phyloP scores from a whole-genome alignment of 176 grass and related monocot genomes.

The Eragrostis nindensis region DNA sequence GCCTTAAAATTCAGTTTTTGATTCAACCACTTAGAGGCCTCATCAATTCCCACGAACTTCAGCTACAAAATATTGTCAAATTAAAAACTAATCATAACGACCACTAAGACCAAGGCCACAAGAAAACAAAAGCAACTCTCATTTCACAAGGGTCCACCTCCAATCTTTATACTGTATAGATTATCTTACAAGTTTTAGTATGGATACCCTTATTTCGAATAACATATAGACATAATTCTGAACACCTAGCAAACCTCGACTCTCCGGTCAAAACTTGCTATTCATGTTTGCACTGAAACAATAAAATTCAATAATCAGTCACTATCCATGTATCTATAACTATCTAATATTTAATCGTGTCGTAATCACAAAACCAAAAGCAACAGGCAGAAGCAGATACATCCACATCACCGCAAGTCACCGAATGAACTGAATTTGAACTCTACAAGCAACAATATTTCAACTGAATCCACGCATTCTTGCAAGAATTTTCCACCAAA shows the following conservation, averaged over 20 bases:
- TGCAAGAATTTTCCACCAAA: background rate
- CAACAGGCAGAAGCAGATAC: slow-evolving; percentile 1
- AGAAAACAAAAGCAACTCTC: background rate
- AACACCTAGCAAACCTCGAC: slow-evolving; percentile 3
- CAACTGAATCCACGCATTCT: background rate
- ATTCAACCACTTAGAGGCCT: background rate
- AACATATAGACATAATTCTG: background rate
- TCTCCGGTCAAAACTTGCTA: background rate
- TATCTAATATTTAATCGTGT: no score
- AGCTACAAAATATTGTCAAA: background rate
- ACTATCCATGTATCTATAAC: background rate
- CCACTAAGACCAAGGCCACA: background rate
- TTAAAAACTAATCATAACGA: background rate
- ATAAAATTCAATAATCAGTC: background rate
- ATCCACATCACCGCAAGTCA: background rate
- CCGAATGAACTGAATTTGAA: slow-evolving; percentile 2
- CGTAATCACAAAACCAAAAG: slow-evolving; percentile 14
- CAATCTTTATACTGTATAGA: background rate
- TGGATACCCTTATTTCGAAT: background rate
- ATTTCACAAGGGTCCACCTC: background rate
- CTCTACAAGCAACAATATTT: background rate
- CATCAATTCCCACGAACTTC: background rate
- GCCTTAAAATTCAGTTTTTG: background rate
- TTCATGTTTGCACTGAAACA: background rate
- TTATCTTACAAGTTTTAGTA: background rate